Evolutionary conservation across 768 basidiomycete species (phyloP), one percentile per base, ranked within the genome.

Genomic region (Lentinula detonsa): DNA sequence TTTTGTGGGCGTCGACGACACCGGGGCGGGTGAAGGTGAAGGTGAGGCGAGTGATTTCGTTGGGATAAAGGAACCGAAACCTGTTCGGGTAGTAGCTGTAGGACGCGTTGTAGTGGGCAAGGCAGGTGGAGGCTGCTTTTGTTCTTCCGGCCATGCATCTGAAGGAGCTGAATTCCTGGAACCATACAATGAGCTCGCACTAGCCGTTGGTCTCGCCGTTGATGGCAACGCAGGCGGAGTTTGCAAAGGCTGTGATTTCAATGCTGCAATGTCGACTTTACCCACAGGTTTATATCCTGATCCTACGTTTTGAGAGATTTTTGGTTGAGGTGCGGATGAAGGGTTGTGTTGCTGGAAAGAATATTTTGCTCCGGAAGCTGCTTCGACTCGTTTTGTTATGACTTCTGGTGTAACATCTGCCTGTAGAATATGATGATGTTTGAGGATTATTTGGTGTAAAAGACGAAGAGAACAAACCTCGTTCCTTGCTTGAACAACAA

Each of bases 301-400:
- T 9, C 91, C 89, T 4, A 90, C 89, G 16, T 56, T 56, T 7
- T 35, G 54, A 40, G 37, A 13, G 7, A 55, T 55, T 21, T 56
- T 56, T 13, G 55, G 55, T 9, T 90, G 89, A 64, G 93, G 89
- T 57, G 79, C 79, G 67, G 82, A 86, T 61, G 88, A 85, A 0
- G 88, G 71, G n/a, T 78, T 72, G 67, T 95, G 91, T 53, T 88
- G 87, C 67, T 95, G 93, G 1, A 85, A 79, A 3, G 91, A 89
- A 72, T 98, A 98, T 67, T 85, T 92, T 0, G 93, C 85, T n/a
- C 94, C 94, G 11, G 91, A 94, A 9, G 93, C 88, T 16, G 88
- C 86, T 76, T 88, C 87, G n/a, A 96, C 85, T 48, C 90, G 85
- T 61, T 85, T 85, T 85, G 92, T 91, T 73, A 98, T 92, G 55